Percentiles rank a stretch among this genome's conserved stretches.
Conservation (phyloP, 2,329 filamentous ascomycete species). For the Pyrenophora teres region DNA sequence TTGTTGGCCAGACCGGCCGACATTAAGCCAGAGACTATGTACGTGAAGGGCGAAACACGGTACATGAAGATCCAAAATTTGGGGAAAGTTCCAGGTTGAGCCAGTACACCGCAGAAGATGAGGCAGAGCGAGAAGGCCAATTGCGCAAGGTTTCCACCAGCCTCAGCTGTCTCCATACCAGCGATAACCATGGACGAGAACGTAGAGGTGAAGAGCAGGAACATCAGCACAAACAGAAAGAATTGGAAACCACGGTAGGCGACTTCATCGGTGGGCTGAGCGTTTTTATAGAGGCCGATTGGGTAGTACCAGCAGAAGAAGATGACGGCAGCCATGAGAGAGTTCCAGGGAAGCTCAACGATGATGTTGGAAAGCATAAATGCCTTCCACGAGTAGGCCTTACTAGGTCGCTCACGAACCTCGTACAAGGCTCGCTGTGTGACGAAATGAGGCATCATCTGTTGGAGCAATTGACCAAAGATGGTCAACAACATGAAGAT, state of each 20-base stretch:
- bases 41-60: slow-evolving; percentile 79
- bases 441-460: slow-evolving; percentile 86
- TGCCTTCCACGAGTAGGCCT: slow-evolving; percentile 82
- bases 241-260: slow-evolving; percentile 75
- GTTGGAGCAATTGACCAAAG: slow-evolving; percentile 78
- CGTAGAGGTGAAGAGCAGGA: slow-evolving; percentile 80
- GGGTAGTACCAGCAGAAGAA: slow-evolving; percentile 87
- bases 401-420: slow-evolving; percentile 80
- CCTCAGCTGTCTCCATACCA: slow-evolving; percentile 74
- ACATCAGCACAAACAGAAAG: slow-evolving; percentile 75
- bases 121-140: slow-evolving; percentile 73
- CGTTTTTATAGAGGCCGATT: slow-evolving; percentile 75
- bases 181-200: slow-evolving; percentile 81
- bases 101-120: slow-evolving; percentile 77
- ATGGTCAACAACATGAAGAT: slow-evolving; percentile 83
- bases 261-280: slow-evolving; percentile 63
- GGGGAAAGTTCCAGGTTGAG: slow-evolving; percentile 65
- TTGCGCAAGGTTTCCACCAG: slow-evolving; percentile 75
- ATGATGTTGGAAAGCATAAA: slow-evolving; percentile 84
- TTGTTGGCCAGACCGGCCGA: slow-evolving; percentile 71
- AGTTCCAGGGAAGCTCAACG: slow-evolving; percentile 85
- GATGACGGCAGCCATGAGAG: slow-evolving; percentile 74
- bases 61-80: slow-evolving; percentile 88
- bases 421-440: slow-evolving; percentile 82
- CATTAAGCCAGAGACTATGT: slow-evolving; percentile 75